These are phyloP conservation scores for Starmerella powellii DNA, from an alignment of 805 yeast genomes.

Conservation along the genomic window DNA sequence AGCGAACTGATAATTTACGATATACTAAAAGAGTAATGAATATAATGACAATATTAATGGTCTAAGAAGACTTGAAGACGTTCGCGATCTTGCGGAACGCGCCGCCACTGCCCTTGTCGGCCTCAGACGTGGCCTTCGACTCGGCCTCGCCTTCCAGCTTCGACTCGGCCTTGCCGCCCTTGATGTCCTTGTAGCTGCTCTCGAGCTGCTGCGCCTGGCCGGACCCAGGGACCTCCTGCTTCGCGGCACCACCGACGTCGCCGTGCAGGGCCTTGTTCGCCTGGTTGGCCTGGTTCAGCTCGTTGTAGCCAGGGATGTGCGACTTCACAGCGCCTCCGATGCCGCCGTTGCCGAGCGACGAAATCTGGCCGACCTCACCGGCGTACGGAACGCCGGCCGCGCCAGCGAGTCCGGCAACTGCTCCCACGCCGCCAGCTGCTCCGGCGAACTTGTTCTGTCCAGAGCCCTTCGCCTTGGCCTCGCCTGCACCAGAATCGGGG, in stretches of 20 bases:
- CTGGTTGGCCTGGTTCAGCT: constrained; percentile 8
- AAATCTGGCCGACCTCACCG: constrained; percentile 6
- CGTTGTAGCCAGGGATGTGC: constrained; percentile 11
- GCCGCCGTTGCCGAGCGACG: constrained; percentile 3
- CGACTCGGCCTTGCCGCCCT: constrained; percentile 4
- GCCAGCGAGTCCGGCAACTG: constrained; percentile 3
- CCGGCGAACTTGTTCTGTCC: constrained; percentile 4
- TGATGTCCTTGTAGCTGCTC: constrained; percentile 4
- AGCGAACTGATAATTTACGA: no score
- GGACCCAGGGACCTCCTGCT: constrained; percentile 13
- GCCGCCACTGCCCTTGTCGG: constrained; percentile 6
- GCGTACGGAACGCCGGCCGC: constrained; percentile 12
- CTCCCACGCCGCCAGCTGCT: constrained; percentile 11
- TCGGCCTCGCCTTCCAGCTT: not conserved
- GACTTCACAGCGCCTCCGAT: constrained; percentile 4
- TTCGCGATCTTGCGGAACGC: constrained; percentile 12
- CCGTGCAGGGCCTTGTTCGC: constrained; percentile 2
- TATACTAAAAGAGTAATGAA: no score
- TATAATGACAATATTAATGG: not conserved
- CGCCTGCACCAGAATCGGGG: not conserved
- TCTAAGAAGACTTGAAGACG: constrained; percentile 12
- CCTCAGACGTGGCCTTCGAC: constrained; percentile 2
- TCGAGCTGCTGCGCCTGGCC: constrained; percentile 9
- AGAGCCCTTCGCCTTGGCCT: constrained; percentile 2
- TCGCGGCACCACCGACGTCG: constrained; percentile 9